A percentile compares a stretch with the other conserved stretches of the same genome.
phyloP scores from a whole-genome alignment of 495 filamentous ascomycete species.

The Penicillium ochrochloron region DNA sequence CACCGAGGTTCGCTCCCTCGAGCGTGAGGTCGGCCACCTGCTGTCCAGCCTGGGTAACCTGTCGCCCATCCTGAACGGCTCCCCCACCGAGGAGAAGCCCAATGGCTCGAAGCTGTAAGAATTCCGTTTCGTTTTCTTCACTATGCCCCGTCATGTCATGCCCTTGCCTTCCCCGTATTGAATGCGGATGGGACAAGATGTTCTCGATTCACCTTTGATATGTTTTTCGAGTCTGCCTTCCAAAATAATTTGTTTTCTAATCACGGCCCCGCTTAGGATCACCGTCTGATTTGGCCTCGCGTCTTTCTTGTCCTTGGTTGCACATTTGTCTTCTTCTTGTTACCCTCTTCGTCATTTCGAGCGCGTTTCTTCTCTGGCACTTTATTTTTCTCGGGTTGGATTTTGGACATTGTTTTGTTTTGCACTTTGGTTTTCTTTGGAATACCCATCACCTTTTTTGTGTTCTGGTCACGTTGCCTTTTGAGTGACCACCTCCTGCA shows the following conservation, averaged over 20 bases:
- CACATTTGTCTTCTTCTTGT: constrained; percentile 10
- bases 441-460: constrained; percentile 31
- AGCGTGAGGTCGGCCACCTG: constrained; percentile 57
- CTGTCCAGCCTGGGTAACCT: constrained; percentile 47
- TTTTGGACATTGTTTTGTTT: constrained; percentile 9
- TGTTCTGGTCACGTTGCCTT: constrained; percentile 13
- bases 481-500: constrained; percentile 11
- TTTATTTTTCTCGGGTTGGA: constrained; percentile 30
- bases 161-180: background rate
- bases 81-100: constrained; percentile 44
- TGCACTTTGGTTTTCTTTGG: constrained; percentile 22
- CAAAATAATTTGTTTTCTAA: constrained; percentile 14
- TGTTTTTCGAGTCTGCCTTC: background rate
- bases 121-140: constrained; percentile 19
- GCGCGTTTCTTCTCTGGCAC: constrained; percentile 26
- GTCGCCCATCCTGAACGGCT: constrained; percentile 34
- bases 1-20: constrained; percentile 59
- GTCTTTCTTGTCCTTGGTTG: constrained; percentile 5
- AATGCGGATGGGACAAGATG: background rate
- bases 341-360: constrained; percentile 35
- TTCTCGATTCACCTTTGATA: too few relatives aligned
- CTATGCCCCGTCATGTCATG: constrained; percentile 2
- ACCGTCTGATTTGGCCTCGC: constrained; percentile 25
- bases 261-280: constrained; percentile 25
- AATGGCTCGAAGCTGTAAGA: constrained; percentile 52